Evolutionary conservation across 176 grass and related monocot species (phyloP), one percentile per base, ranked within the genome.

Genomic region (Thinopyrum elongatum): DNA sequence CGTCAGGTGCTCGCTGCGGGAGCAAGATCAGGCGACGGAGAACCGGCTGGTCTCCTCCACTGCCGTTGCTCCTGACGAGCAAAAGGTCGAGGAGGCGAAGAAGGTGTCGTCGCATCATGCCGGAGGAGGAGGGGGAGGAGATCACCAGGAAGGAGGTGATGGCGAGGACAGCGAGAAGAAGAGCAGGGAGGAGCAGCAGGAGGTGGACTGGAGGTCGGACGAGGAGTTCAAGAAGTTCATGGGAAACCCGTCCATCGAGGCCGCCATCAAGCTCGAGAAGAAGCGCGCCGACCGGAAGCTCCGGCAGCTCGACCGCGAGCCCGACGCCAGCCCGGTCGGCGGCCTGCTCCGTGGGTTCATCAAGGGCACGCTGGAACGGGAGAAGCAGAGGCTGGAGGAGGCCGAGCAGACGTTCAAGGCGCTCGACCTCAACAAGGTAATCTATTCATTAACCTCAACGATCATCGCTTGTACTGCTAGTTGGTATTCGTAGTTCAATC

Each of bases 201-300:
- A 98, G 87, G 86, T 94, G 92, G 90, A 98, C 77, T 98, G 97
- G 97, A 98, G 92, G 81, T 84, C 92, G 22, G 97, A 98, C 69
- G 97, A 95, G 83, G 97, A 98, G 84, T 98, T 98, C 88, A 98
- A 92, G 92, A 95, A 86, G 78, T 98, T 98, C 86, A 98, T 98
- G 96, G 94, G 97, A 2, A 98, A 98, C 81, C 96, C 96, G 10
- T 95, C 97, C 26, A 98, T 98, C 55, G 92, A 95, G 86, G 93
- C 97, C 3, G 94, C 97, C 70, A 90, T 98, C 84, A 93, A 98
- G 85, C 65, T 98, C 34, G 97, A 98, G 97, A 98, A 98, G 91
- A 86, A 98, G 82, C 79, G 97, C 81, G 87, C 92, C 38, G 92
- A 95, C 83, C 82, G 93, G 81, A 95, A 86, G 82, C 86, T 95